phyloP scores from a whole-genome alignment of 2,329 filamentous ascomycete species.

The Albophoma yamanashiensis region DNA sequence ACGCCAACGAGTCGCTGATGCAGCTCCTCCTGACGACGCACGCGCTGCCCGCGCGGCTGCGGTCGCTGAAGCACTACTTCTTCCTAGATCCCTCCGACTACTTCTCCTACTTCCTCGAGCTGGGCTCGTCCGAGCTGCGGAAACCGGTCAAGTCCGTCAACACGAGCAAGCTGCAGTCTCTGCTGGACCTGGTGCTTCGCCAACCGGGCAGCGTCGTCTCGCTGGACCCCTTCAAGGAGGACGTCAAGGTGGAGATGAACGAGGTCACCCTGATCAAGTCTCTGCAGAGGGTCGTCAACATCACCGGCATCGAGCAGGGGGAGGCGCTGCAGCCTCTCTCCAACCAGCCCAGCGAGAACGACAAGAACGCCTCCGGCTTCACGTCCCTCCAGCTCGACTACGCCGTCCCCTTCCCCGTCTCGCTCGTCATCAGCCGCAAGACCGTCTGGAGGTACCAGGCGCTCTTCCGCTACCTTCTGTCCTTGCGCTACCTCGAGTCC shows the following conservation, averaged over 20 bases:
- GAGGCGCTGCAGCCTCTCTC: constrained; percentile 67
- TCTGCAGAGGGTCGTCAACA: constrained; percentile 91
- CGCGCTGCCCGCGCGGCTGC: constrained; percentile 73
- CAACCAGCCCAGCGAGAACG: constrained; percentile 59
- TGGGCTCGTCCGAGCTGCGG: constrained; percentile 78
- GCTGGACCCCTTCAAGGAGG: constrained; percentile 94
- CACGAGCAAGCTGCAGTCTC: constrained; percentile 82
- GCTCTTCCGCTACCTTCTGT: constrained; percentile 87
- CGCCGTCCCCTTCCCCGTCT: constrained; percentile 86
- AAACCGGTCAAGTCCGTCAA: constrained; percentile 87
- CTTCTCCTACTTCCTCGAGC: constrained; percentile 94
- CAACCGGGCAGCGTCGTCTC: constrained; percentile 91
- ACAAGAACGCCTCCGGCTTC: constrained; percentile 82
- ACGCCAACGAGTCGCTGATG: constrained; percentile 89
- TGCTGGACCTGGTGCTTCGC: constrained; percentile 92
- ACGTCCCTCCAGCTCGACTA: constrained; percentile 93
- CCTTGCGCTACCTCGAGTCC: constrained; percentile 79
- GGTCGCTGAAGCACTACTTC: constrained; percentile 96
- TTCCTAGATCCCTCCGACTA: constrained; percentile 97
- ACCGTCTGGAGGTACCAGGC: constrained; percentile 96
- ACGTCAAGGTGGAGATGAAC: constrained; percentile 96
- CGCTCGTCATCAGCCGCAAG: constrained; percentile 88
- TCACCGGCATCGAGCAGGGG: constrained; percentile 88
- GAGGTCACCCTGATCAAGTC: constrained; percentile 87
- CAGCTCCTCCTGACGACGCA: constrained; percentile 88